Evolutionary conservation across 805 yeast genomes (phyloP), one percentile per base, ranked within the genome.

Genomic region (Yarrowia bubula): DNA sequence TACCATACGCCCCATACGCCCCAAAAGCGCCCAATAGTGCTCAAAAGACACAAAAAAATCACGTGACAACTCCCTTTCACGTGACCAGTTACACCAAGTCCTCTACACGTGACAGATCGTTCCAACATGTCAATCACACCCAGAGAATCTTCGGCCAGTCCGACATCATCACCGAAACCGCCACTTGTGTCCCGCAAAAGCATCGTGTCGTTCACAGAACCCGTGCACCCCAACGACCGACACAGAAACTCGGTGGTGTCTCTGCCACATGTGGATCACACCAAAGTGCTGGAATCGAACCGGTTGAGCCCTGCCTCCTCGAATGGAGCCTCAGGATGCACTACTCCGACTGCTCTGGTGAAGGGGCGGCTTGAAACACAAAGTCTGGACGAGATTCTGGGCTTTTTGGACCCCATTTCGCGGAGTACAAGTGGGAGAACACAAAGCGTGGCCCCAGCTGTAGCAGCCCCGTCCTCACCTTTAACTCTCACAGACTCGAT

Each of bases 201-300:
- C 51, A 33, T 43, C 18, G 64, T 58, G 8, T 58, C 64, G 4
- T 58, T 58, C 35, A 58, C 51, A 13, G 51, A 43, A 15, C 64
- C 64, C 42, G 64, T 58, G 14, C 51, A 58, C 10, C 64, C 64
- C n/a, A 39, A 55, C 4, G 64, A 58, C 15, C 17, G 64, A 32
- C 64, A 58, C 64, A 43, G 64, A 43, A 58, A 44, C 64, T 18
- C 35, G 28, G 51, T 44, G 35, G 64, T 58, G 13, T 58, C 64
- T 11, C 35, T 58, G 50, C 64, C 43, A 8, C 51, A 58, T n/a
- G 43, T 51, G 11, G 58, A 51, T 38, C 58, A 51, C 31, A 33
- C 64, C 22, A 44, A 44, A 33, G 43, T 58, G 14, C 32, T 43
- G 35, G 50, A 43, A n/a, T 15, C 50, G 15, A 42, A 57, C 42